These are phyloP conservation scores for Daldinia sp. DNA, from an alignment of 2,329 filamentous ascomycete genomes.

Conservation along the genomic window DNA sequence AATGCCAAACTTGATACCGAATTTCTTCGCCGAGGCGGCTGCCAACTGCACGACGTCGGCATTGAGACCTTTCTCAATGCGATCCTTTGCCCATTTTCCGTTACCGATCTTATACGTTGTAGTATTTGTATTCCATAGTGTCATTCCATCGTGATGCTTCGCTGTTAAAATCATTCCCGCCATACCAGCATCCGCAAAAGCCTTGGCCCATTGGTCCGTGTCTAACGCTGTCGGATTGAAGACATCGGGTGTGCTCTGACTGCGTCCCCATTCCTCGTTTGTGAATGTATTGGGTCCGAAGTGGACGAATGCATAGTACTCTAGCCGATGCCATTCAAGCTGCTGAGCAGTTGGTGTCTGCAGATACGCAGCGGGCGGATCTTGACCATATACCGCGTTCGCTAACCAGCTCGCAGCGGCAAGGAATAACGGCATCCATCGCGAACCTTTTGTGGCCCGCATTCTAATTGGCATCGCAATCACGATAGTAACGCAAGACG, in stretches of 20 bases:
- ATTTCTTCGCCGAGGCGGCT: conserved; percentile 45
- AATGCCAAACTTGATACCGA: conserved; percentile 47
- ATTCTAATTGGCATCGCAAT: conserved; percentile 8
- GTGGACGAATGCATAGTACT: conserved; percentile 45
- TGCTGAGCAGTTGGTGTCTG: conserved; percentile 39
- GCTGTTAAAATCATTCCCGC: conserved; percentile 49
- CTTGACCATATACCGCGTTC: conserved; percentile 17
- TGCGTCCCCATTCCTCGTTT: conserved; percentile 44
- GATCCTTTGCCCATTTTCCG: conserved; percentile 45
- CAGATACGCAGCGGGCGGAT: conserved; percentile 36
- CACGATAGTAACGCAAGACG: background rate
- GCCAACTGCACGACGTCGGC: conserved; percentile 47
- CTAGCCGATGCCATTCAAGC: conserved; percentile 42
- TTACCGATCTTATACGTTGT: conserved; percentile 48
- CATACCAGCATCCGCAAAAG: conserved; percentile 44
- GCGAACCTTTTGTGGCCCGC: background rate
- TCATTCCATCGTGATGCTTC: conserved; percentile 51
- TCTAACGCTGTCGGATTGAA: conserved; percentile 41
- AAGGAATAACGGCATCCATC: conserved; percentile 5
- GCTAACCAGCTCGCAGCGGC: conserved; percentile 6
- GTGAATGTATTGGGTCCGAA: conserved; percentile 47
- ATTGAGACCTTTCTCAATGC: conserved; percentile 39
- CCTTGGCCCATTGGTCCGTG: conserved; percentile 45
- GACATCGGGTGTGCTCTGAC: conserved; percentile 42
- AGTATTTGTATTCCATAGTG: conserved; percentile 47